These are phyloP conservation scores for Fusarium humuli DNA, from an alignment of 2,329 filamentous ascomycete genomes.

Conservation along the genomic window DNA sequence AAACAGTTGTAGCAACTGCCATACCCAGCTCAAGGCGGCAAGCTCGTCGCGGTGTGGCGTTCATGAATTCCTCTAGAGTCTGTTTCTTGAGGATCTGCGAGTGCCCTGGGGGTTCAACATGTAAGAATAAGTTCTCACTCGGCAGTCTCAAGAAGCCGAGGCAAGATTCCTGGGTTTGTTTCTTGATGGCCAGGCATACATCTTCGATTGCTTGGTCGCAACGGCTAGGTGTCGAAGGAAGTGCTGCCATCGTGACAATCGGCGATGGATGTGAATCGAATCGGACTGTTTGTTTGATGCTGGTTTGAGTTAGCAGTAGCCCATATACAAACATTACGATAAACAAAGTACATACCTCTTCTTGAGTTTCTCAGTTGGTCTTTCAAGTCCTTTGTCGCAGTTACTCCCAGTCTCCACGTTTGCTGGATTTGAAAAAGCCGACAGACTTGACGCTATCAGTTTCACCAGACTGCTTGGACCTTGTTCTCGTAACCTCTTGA, in stretches of 20 bases:
- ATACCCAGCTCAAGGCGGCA: neutral
- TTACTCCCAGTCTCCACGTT: rapidly evolving
- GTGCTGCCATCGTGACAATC: rapidly evolving
- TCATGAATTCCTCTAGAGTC: neutral
- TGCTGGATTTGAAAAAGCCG: neutral
- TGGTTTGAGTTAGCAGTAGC: neutral
- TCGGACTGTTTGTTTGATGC: neutral
- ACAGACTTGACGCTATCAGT: neutral
- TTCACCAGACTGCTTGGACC: neutral
- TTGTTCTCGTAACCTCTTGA: neutral
- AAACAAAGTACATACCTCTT: neutral
- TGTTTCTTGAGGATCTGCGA: rapidly evolving
- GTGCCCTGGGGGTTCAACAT: rapidly evolving
- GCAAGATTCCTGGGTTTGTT: rapidly evolving
- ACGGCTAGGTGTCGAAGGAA: rapidly evolving
- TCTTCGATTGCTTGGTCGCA: neutral
- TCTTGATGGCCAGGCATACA: neutral
- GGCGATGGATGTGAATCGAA: neutral
- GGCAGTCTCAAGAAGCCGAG: neutral
- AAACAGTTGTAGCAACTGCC: neutral
- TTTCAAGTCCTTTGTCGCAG: neutral
- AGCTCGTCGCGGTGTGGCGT: rapidly evolving
- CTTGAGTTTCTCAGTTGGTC: rapidly evolving
- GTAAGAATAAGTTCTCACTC: neutral
- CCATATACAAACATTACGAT: too few relatives aligned